Conservation (phyloP, 805 yeast genomes). For the Komagataella phaffii region DNA sequence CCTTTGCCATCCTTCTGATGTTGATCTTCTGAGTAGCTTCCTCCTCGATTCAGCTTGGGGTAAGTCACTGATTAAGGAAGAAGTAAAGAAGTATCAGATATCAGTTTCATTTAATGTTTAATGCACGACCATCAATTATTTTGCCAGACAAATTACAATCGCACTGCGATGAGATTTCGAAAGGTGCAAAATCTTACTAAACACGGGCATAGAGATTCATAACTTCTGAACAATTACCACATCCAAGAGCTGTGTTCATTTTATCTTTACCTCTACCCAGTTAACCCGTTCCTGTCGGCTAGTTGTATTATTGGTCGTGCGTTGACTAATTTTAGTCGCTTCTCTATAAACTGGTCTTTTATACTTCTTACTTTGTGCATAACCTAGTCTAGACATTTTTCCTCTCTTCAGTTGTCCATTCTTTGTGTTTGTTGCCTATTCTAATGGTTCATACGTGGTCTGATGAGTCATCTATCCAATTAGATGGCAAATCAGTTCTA, state of each 20-base stretch:
- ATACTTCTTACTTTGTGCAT: neutral
- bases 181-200: neutral
- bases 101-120: neutral
- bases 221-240: too few relatives aligned
- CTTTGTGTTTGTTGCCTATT: conserved; percentile 15
- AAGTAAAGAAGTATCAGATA: conserved; percentile 1
- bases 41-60: neutral
- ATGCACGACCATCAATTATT: neutral
- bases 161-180: neutral
- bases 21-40: neutral
- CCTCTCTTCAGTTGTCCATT: conserved; percentile 2
- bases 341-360: neutral
- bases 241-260: too few relatives aligned
- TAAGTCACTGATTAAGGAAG: neutral
- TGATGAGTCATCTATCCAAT: conserved; percentile 3
- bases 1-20: conserved; percentile 7
- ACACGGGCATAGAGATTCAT: too few relatives aligned
- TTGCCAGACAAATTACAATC: neutral
- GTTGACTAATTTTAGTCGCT: neutral
- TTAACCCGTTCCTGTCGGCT: too few relatives aligned
- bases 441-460: conserved; percentile 25
- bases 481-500: conserved; percentile 5
- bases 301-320: neutral
- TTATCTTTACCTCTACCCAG: too few relatives aligned
- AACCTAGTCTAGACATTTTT: neutral